Conservation (phyloP, 495 filamentous ascomycete species). For the Pseudotulostoma volvatum region DNA sequence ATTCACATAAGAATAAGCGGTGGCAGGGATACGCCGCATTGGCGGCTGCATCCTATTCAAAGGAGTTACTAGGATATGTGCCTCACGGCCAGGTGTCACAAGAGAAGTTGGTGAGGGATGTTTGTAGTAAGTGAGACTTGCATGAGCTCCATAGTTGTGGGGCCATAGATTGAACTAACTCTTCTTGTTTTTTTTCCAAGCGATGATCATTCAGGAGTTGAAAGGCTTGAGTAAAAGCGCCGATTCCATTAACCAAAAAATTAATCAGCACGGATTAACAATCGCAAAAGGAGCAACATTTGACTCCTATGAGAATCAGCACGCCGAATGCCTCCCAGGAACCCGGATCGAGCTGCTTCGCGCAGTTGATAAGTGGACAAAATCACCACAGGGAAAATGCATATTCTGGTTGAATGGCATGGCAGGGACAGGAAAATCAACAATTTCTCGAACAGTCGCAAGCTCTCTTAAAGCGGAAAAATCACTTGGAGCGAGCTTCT, state of each 20-base stretch:
- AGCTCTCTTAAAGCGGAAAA: slow-evolving; percentile 8
- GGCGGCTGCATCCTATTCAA: slow-evolving; percentile 21
- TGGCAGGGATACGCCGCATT: slow-evolving; percentile 27
- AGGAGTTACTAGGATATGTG: slow-evolving; percentile 13
- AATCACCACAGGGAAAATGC: no score
- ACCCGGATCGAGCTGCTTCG: neutral
- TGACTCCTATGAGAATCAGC: slow-evolving; percentile 14
- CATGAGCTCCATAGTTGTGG: slow-evolving; percentile 17
- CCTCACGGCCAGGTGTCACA: slow-evolving; percentile 3
- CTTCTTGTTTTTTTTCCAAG: slow-evolving; percentile 8
- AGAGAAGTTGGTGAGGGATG: slow-evolving; percentile 5
- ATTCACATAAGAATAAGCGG: slow-evolving; percentile 23
- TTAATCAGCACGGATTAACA: slow-evolving; percentile 9
- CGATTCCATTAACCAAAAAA: slow-evolving; percentile 14
- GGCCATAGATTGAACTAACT: slow-evolving; percentile 14
- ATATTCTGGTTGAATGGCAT: no score
- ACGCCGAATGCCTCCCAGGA: neutral
- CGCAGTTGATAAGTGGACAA: neutral
- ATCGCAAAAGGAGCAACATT: slow-evolving; percentile 13
- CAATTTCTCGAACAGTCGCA: no score
- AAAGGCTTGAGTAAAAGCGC: slow-evolving; percentile 13
- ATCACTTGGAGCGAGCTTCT: no score
- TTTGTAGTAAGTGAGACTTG: no score
- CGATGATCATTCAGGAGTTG: slow-evolving; percentile 13
- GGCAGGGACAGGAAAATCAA: no score